Base-by-base conservation (phyloP, 2,329 filamentous ascomycete species). In the Nemania sp. region DNA sequence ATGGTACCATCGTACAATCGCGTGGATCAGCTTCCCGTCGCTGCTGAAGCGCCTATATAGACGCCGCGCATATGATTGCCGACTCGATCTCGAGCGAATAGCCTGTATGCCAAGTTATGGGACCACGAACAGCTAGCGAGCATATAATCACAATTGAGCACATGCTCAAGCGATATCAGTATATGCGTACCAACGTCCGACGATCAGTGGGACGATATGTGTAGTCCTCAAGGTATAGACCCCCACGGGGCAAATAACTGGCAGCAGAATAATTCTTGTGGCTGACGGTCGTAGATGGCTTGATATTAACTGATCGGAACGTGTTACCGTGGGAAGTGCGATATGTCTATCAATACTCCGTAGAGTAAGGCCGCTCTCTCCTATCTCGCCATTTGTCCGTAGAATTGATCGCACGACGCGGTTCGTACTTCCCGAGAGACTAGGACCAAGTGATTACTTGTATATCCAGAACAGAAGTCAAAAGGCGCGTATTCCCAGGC, bases 301-400 rank as follows among this genome's bases (percentile, higher is more conserved):
- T 37, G 59, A 66, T 56, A 65, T 67, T 66, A 67, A 64, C 53
- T 51, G 54, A 61, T 64, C 64, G 61, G 61, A 57, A 52, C 61
- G 62, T 61, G 49, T 61, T 62, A 59, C 61, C 61, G 63, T 62
- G 54, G 44, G 57, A 59, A 40, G 57, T 44, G 51, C 51, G 17
- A 54, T 51, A 49, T 41, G 51, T 50, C 28, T 52, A 56, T 63
- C 60, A 54, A 55, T 58, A 56, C 59, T 63, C 47, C 47, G 36
- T 63, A 60, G 60, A 56, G 60, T 50, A 61, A 55, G 52, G 45
- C 51, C 50, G 56, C 37, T 22, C 43, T 46, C 53, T 57, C 49
- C 51, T 45, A 54, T 59, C 57, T 51, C 50, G 49, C 52, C 23
- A 37, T 40, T 52, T 37, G 17, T 52, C 63, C 58, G 58, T 62